phyloP scores from a whole-genome alignment of 1,284 basidiomycete genomes.

The Apiotrichum domesticum region DNA sequence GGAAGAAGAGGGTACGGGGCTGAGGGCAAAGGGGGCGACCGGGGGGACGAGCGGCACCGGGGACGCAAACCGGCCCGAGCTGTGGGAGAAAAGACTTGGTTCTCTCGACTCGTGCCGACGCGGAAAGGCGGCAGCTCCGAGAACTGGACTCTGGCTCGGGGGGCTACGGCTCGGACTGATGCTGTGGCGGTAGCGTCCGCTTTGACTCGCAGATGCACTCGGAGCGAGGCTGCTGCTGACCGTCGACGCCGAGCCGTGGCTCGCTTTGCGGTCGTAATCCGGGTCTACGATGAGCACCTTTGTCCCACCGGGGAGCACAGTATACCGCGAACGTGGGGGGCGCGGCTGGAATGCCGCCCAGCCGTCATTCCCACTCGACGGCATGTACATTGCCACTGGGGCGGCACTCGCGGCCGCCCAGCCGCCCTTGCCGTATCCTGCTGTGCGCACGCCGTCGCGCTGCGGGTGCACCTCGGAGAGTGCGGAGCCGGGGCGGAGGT shows the following conservation, averaged over 20 bases:
- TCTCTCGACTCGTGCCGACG: too few relatives aligned
- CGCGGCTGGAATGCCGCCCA: slow-evolving; percentile 36
- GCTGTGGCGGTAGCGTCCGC: neutral
- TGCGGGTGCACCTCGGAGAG: slow-evolving; percentile 15
- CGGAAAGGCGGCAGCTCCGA: too few relatives aligned
- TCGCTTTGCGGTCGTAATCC: neutral
- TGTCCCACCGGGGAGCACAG: slow-evolving; percentile 24
- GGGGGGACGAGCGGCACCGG: neutral
- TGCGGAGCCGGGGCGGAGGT: neutral
- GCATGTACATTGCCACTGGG: slow-evolving; percentile 40
- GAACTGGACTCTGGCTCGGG: neutral
- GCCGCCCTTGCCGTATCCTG: slow-evolving; percentile 38
- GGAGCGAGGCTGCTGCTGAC: neutral
- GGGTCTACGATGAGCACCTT: neutral
- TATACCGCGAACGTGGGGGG: slow-evolving; percentile 33
- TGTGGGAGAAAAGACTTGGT: neutral
- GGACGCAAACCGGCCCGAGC: neutral
- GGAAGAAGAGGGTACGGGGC: neutral
- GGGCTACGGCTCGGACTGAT: neutral
- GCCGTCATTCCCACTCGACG: slow-evolving; percentile 25
- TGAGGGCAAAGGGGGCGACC: neutral
- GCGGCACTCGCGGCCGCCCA: slow-evolving; percentile 38
- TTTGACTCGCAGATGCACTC: neutral
- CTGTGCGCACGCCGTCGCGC: slow-evolving; percentile 1
- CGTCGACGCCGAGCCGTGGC: neutral